phyloP scores from a whole-genome alignment of 768 basidiomycete genomes.

The Pulveroboletus ravenelii region DNA sequence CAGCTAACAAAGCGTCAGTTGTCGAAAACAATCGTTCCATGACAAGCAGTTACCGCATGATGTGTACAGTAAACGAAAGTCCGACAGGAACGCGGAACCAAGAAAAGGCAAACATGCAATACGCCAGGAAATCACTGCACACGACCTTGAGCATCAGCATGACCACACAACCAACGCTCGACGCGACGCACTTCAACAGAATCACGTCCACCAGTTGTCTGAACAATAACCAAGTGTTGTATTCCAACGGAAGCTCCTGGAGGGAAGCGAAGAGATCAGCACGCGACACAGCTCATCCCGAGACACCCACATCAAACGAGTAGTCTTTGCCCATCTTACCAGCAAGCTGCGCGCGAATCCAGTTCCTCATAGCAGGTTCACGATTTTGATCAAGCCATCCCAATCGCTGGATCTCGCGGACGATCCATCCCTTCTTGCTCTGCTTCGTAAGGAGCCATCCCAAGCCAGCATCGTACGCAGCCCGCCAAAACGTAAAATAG shows the following conservation, averaged over 20 bases:
- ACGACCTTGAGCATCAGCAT: constrained; percentile 2
- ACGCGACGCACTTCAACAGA: constrained; percentile 74
- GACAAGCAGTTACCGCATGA: constrained; percentile 58
- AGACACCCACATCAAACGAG: constrained; percentile 72
- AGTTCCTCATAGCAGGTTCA: constrained; percentile 58
- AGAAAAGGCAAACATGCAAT: constrained; percentile 92
- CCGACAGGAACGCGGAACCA: constrained; percentile 84
- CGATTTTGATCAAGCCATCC: constrained; percentile 87
- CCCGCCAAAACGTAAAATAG: constrained; percentile 92
- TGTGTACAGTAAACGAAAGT: constrained; percentile 67
- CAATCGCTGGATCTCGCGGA: constrained; percentile 64
- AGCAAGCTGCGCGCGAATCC: constrained; percentile 82
- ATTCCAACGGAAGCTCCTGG: constrained; percentile 88
- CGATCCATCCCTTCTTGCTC: constrained; percentile 94
- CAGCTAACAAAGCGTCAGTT: constrained; percentile 48
- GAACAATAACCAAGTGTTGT: constrained; percentile 95
- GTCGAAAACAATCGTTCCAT: not conserved
- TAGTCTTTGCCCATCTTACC: constrained; percentile 96
- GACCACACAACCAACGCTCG: not conserved
- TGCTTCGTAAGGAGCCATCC: constrained; percentile 94
- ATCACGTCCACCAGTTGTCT: constrained; percentile 95
- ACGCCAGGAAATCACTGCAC: constrained; percentile 85
- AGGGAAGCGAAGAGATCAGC: not conserved
- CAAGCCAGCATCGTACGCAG: constrained; percentile 87
- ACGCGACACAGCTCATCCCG: constrained; percentile 1